phyloP scores from a whole-genome alignment of 208 protist species.

The Paratrypanosoma confusum region DNA sequence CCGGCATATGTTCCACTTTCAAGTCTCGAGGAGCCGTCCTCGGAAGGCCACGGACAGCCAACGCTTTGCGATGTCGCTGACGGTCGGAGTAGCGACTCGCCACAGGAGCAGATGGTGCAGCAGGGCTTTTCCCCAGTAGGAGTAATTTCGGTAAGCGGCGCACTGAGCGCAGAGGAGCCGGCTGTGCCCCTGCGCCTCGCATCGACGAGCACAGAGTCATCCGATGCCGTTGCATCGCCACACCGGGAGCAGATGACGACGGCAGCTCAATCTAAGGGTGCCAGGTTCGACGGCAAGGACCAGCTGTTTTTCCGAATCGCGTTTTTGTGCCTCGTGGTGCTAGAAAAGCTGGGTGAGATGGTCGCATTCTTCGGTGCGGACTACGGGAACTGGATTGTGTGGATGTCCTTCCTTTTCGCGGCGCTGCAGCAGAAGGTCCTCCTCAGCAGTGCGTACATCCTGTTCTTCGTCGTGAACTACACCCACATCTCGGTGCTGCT shows the following conservation, averaged over 20 bases:
- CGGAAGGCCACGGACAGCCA: too few relatives aligned
- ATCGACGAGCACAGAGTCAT: neutral
- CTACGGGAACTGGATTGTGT: constrained; percentile 12
- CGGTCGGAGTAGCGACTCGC: too few relatives aligned
- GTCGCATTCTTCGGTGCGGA: constrained; percentile 10
- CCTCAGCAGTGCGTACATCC: constrained; percentile 9
- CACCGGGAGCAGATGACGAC: neutral
- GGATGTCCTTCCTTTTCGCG: constrained; percentile 6
- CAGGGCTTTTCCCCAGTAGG: too few relatives aligned
- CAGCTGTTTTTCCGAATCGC: constrained; percentile 8
- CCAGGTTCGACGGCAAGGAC: constrained; percentile 6
- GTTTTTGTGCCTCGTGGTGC: constrained; percentile 1
- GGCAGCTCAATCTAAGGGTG: neutral
- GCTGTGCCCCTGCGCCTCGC: neutral
- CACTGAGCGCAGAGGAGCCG: neutral
- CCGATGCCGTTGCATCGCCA: neutral
- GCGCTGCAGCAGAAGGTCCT: constrained; percentile 1
- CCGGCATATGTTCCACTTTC: neutral
- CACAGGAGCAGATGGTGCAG: too few relatives aligned
- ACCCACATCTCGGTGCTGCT: constrained; percentile 11
- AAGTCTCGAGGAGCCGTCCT: neutral
- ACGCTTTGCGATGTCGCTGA: too few relatives aligned
- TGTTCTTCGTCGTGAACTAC: constrained; percentile 16
- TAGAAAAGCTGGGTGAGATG: constrained; percentile 4
- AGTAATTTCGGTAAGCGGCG: too few relatives aligned